Evolutionary conservation across 208 protist genomes (phyloP), one percentile per base, ranked within the genome.

Genomic region (Acanthamoeba culbertsoni): DNA sequence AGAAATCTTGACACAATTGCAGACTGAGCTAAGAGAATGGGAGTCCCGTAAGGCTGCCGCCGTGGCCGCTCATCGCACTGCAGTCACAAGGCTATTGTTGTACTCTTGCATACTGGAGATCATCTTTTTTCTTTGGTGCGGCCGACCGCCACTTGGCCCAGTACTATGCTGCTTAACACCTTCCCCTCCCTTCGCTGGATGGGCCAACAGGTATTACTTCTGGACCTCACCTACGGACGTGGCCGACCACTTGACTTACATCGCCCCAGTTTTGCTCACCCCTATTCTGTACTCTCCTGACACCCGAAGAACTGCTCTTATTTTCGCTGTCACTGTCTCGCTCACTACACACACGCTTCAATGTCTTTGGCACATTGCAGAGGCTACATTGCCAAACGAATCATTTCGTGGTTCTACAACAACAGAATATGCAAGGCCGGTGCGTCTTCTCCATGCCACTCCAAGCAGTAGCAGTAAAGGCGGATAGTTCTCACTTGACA

Each of bases 361-460:
- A 35, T 14, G 0, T 7, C 71, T 33, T n/a, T 33, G 7, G 28
- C 23, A 45, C 40, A 6, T 57, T 55, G 2, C 45, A 68, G 55
- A 7, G 46, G 55, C 55, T 89, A 89, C 40, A 57, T 68, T 8
- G 37, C 28, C 28, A 89, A 89, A 48, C 23, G 55, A 65, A 42
- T 40, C 33, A 89, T 89, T 14, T 89, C 79, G 18, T 89, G 55
- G 46, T 20, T 68, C 37, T 89, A 89, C 55, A 89, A 89, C 35
- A 59, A 18, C 40, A n/a, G 55, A n/a, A 63, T 89, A 18, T 65
- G 79, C 37, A 89, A 42, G 28, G 79, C 55, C 7, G 79, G 79
- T 89, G 8, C 51, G 79, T 33, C 7, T 5, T 14, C 8, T 18
- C 5, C 4, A 28, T 37, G 10, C 8, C 45, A 6, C n/a, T 3